Conservation (phyloP, 2,329 filamentous ascomycete genomes). For the Xylariomycetidae sp. region DNA sequence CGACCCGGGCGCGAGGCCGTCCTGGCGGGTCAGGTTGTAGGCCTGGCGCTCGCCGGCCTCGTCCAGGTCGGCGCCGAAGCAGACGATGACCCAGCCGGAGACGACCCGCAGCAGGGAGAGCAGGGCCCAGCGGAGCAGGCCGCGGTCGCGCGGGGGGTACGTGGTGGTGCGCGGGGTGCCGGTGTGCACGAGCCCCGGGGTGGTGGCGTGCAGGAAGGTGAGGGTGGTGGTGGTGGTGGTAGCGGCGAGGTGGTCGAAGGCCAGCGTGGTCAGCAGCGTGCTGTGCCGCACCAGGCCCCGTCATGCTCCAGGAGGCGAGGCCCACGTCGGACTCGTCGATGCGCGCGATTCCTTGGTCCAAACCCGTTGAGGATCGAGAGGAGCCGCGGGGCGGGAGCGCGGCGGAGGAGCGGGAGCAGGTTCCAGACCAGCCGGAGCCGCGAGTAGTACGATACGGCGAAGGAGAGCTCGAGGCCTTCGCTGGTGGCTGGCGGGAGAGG, state of each 20-base stretch:
- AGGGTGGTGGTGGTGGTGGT: conserved; percentile 12
- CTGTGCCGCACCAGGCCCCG: conserved; percentile 21
- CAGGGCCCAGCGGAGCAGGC: conserved; percentile 3
- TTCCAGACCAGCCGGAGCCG: conserved; percentile 25
- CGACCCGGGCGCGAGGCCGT: conserved; percentile 7
- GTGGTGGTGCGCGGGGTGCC: conserved; percentile 7
- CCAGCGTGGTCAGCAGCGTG: conserved; percentile 21
- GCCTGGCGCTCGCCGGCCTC: conserved; percentile 25
- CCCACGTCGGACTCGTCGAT: conserved; percentile 24
- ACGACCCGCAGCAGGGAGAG: conserved; percentile 6
- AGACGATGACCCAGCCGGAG: conserved; percentile 11
- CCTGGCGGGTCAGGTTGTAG: conserved; percentile 22
- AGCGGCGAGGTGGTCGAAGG: conserved; percentile 22
- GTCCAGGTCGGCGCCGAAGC: conserved; percentile 14
- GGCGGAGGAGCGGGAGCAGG: conserved; percentile 25
- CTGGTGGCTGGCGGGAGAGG: conserved; percentile 22
- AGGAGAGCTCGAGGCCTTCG: conserved; percentile 25
- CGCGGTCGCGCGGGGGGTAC: conserved; percentile 1
- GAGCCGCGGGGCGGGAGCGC: conserved; percentile 21
- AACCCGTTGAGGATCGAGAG: conserved; percentile 27
- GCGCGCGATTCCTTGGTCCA: conserved; percentile 20
- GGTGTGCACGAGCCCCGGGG: conserved; percentile 24
- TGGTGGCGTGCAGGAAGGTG: conserved; percentile 25
- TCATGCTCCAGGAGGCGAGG: conserved; percentile 18
- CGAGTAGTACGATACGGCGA: conserved; percentile 26